Evolutionary conservation across 2,329 filamentous ascomycete genomes (phyloP).

Genomic region (Cryphonectria radicalis): DNA sequence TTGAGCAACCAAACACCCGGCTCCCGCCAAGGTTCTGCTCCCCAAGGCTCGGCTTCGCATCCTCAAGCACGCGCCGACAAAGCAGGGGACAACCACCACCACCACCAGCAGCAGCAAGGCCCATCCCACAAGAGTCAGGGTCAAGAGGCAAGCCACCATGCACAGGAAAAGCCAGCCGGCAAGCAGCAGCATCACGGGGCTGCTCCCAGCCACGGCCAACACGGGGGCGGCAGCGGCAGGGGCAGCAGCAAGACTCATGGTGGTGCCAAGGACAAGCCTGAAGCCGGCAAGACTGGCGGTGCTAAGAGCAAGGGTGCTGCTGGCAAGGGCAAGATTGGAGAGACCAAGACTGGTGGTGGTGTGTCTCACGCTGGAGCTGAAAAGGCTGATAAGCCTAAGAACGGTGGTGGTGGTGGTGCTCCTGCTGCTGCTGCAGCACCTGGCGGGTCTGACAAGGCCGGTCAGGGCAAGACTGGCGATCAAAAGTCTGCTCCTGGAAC

Average conservation of each 20-base stretch:
- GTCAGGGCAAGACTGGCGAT: not conserved
- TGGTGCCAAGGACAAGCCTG: not conserved
- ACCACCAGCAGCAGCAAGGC: not conserved
- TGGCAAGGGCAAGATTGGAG: not conserved
- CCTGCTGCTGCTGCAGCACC: no score
- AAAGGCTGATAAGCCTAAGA: not conserved
- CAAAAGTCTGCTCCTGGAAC: not conserved
- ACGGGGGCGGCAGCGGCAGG: not conserved
- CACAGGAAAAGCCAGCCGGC: not conserved
- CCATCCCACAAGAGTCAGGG: not conserved
- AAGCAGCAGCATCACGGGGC: not conserved
- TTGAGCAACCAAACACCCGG: not conserved
- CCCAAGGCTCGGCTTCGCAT: not conserved
- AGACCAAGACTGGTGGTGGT: not conserved
- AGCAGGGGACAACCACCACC: not conserved
- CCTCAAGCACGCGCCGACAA: not conserved
- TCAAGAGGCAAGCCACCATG: not conserved
- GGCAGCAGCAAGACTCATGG: not conserved
- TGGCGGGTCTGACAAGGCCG: not conserved
- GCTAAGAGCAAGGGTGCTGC: not conserved
- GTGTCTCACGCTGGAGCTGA: not conserved
- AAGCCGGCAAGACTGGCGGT: not conserved
- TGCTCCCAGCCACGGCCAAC: not conserved
- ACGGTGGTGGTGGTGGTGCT: no score
- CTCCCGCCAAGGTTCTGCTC: not conserved